These are phyloP conservation scores for Leccinum subtestaceum DNA, from an alignment of 768 basidiomycete species.

Conservation along the genomic window DNA sequence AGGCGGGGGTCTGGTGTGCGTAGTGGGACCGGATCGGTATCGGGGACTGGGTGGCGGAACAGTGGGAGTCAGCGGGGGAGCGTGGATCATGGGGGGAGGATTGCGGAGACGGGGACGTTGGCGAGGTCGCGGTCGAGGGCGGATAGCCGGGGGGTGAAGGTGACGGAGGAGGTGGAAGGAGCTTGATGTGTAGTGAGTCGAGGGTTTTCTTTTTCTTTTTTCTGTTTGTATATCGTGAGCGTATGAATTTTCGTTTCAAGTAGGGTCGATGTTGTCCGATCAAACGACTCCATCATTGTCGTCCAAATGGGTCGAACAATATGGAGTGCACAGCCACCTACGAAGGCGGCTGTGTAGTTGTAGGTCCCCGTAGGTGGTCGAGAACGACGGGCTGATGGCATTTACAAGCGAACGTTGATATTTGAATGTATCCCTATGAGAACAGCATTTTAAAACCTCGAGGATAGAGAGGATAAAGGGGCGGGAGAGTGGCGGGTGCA, in stretches of 20 bases:
- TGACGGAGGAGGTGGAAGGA: conserved; percentile 1
- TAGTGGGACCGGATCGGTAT: conserved; percentile 2
- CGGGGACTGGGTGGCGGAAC: conserved; percentile 26
- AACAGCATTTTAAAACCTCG: background rate
- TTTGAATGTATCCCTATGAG: background rate
- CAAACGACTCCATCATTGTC: background rate
- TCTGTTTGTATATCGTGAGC: background rate
- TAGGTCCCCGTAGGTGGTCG: background rate
- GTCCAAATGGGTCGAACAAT: background rate
- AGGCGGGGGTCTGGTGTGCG: conserved; percentile 48
- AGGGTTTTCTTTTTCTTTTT: background rate
- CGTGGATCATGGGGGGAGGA: conserved; percentile 60
- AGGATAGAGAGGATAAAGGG: no score
- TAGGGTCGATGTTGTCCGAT: no score
- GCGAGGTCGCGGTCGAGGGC: conserved; percentile 34
- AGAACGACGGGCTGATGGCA: no score
- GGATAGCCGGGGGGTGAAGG: conserved; percentile 39
- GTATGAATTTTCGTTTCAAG: background rate
- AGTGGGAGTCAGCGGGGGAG: conserved; percentile 51
- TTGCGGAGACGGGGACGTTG: conserved; percentile 68
- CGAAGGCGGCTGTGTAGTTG: background rate
- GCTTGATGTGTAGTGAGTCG: background rate
- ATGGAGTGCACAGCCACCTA: background rate
- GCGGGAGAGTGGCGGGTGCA: background rate
- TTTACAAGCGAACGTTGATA: background rate